Evolutionary conservation across 2,329 filamentous ascomycete genomes (phyloP).

Genomic region (Bisporella sp.): DNA sequence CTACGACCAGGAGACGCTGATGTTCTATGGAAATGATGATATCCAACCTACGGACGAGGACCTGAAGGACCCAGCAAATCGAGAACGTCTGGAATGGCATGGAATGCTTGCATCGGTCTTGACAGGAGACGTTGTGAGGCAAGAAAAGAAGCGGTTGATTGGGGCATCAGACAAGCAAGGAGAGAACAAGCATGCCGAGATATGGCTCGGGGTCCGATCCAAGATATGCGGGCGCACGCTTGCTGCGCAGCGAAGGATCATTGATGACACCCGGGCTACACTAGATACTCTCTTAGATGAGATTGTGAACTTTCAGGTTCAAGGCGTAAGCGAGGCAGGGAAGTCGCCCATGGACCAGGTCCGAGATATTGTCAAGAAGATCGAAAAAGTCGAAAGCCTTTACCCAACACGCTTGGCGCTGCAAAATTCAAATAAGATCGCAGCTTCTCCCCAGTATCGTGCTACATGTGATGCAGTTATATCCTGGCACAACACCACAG

Average conservation of each 20-base stretch:
- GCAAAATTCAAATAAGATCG: slow-evolving; percentile 66
- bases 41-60: slow-evolving; percentile 86
- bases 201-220: slow-evolving; percentile 85
- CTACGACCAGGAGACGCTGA: slow-evolving; percentile 85
- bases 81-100: slow-evolving; percentile 94
- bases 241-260: slow-evolving; percentile 75
- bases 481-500: slow-evolving; percentile 94
- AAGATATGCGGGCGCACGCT: slow-evolving; percentile 78
- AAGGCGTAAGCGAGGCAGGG: slow-evolving; percentile 81
- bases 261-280: slow-evolving; percentile 73
- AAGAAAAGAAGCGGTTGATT: slow-evolving; percentile 94
- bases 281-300: slow-evolving; percentile 74
- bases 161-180: slow-evolving; percentile 60
- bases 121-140: slow-evolving; percentile 92
- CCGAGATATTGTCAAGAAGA: slow-evolving; percentile 79
- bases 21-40: slow-evolving; percentile 89
- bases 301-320: slow-evolving; percentile 89
- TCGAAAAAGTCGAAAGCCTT: slow-evolving; percentile 79
- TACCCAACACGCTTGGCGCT: slow-evolving; percentile 78
- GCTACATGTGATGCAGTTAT: slow-evolving; percentile 85
- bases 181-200: slow-evolving; percentile 61
- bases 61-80: slow-evolving; percentile 76
- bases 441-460: slow-evolving; percentile 68
- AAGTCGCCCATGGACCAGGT: slow-evolving; percentile 86
- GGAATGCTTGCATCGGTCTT: slow-evolving; percentile 94